phyloP scores from a whole-genome alignment of 2,329 filamentous ascomycete species.

The Sporothrix schenckii region DNA sequence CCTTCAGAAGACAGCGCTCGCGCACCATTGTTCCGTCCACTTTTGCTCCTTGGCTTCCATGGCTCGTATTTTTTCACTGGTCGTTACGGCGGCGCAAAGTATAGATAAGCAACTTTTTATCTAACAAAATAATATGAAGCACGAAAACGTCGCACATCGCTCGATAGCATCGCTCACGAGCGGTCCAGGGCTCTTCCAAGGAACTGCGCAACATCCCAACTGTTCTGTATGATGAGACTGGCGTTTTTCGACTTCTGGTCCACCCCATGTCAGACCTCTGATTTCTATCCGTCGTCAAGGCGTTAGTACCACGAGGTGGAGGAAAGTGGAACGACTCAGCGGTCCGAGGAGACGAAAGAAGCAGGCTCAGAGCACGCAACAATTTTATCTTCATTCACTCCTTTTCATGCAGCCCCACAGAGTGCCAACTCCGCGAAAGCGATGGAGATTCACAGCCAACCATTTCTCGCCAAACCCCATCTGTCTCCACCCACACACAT shows the following conservation, averaged over 20 bases:
- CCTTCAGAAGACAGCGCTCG: not conserved
- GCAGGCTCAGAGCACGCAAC: not conserved
- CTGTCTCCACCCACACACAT: not conserved
- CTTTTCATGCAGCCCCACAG: not conserved
- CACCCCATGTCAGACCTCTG: not conserved
- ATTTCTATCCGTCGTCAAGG: conserved; percentile 13
- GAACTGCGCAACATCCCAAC: not conserved
- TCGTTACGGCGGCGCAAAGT: not conserved
- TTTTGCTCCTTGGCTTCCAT: not conserved
- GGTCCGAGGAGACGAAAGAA: not conserved
- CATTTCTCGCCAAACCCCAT: not conserved
- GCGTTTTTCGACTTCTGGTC: conserved; percentile 2
- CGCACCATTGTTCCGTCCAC: not conserved
- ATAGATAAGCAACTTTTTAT: not conserved
- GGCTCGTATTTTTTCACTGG: not conserved
- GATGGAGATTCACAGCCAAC: not conserved
- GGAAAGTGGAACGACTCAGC: conserved; percentile 3
- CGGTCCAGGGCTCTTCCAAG: not conserved
- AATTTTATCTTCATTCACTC: not conserved
- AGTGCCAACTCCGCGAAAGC: not conserved
- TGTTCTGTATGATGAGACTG: not conserved
- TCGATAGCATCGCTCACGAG: not conserved
- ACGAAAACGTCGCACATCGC: not conserved
- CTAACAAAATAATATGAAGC: not conserved
- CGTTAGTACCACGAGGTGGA: not conserved